These are phyloP conservation scores for Colletotrichum magnum DNA, from an alignment of 2,329 filamentous ascomycete species.

Conservation along the genomic window DNA sequence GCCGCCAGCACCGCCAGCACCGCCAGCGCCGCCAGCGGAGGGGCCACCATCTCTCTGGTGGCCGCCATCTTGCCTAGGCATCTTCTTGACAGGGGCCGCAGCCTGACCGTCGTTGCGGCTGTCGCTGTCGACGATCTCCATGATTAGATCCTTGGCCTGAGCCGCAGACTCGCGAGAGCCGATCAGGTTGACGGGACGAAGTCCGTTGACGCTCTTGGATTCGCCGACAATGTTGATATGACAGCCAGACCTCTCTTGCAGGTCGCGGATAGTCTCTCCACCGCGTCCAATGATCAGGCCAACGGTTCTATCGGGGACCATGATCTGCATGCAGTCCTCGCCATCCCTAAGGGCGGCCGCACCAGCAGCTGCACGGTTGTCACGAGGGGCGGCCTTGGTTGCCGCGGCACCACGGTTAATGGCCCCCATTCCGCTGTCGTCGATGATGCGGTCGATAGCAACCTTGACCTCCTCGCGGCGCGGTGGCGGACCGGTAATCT, in stretches of 20 bases:
- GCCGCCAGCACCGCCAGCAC: conserved; percentile 55
- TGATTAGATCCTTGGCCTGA: conserved; percentile 87
- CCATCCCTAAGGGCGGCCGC: conserved; percentile 75
- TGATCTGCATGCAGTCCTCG: conserved; percentile 91
- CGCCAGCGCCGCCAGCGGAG: conserved; percentile 55
- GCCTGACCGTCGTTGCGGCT: conserved; percentile 69
- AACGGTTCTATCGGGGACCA: conserved; percentile 94
- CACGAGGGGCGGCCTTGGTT: conserved; percentile 54
- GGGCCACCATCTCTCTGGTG: conserved; percentile 51
- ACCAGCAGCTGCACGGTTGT: conserved; percentile 54
- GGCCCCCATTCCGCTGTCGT: conserved; percentile 77
- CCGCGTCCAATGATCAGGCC: conserved; percentile 94
- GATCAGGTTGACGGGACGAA: conserved; percentile 92
- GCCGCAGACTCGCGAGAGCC: conserved; percentile 81
- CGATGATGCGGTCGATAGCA: conserved; percentile 89
- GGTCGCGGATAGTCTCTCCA: conserved; percentile 91
- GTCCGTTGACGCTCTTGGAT: conserved; percentile 91
- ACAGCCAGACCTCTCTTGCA: conserved; percentile 93
- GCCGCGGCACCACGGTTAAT: conserved; percentile 59
- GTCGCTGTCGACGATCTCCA: conserved; percentile 95
- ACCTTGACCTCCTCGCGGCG: conserved; percentile 83
- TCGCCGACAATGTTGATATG: conserved; percentile 96
- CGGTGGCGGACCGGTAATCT: conserved; percentile 81
- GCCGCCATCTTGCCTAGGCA: conserved; percentile 49
- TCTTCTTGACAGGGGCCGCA: conserved; percentile 47